phyloP scores from a whole-genome alignment of 2,329 filamentous ascomycete genomes.

The Verticillium nonalfalfae region DNA sequence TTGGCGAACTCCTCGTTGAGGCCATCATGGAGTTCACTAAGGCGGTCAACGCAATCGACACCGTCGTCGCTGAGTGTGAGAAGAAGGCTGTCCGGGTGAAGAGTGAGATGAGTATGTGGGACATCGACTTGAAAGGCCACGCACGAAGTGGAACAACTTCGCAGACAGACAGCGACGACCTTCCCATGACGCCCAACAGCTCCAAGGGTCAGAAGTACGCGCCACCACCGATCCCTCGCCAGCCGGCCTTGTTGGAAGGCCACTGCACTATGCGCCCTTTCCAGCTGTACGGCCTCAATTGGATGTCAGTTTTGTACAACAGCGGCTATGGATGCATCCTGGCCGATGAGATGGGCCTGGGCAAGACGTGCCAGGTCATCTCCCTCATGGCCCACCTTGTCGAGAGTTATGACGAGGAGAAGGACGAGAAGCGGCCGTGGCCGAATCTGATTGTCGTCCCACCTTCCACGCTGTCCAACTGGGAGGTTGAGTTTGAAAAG shows the following conservation, averaged over 20 bases:
- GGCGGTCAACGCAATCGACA: slow-evolving; percentile 77
- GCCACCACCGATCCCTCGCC: slow-evolving; percentile 42
- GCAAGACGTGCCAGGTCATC: slow-evolving; percentile 96
- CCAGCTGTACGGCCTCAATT: slow-evolving; percentile 90
- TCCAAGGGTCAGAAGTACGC: slow-evolving; percentile 24
- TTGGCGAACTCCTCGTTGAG: slow-evolving; percentile 47
- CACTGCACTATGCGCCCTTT: slow-evolving; percentile 83
- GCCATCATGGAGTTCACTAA: slow-evolving; percentile 64
- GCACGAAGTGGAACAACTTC: slow-evolving; percentile 21
- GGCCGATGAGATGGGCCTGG: slow-evolving; percentile 94
- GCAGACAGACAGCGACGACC: slow-evolving; percentile 22
- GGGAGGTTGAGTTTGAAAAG: slow-evolving; percentile 81
- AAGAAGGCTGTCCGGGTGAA: slow-evolving; percentile 55
- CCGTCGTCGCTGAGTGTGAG: slow-evolving; percentile 72
- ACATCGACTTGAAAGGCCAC: slow-evolving; percentile 39
- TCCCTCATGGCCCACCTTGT: slow-evolving; percentile 81
- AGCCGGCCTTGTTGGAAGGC: slow-evolving; percentile 73
- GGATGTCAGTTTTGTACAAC: slow-evolving; percentile 79
- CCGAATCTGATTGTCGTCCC: slow-evolving; percentile 83
- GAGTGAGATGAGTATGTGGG: slow-evolving; percentile 38
- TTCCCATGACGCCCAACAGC: slow-evolving; percentile 36
- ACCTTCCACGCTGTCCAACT: slow-evolving; percentile 91
- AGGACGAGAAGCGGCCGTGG: slow-evolving; percentile 43
- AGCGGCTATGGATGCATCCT: slow-evolving; percentile 81
- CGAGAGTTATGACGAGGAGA: slow-evolving; percentile 44